Evolutionary conservation across 129 eudicot species (phyloP).

Genomic region (Ambrosia artemisiifolia): DNA sequence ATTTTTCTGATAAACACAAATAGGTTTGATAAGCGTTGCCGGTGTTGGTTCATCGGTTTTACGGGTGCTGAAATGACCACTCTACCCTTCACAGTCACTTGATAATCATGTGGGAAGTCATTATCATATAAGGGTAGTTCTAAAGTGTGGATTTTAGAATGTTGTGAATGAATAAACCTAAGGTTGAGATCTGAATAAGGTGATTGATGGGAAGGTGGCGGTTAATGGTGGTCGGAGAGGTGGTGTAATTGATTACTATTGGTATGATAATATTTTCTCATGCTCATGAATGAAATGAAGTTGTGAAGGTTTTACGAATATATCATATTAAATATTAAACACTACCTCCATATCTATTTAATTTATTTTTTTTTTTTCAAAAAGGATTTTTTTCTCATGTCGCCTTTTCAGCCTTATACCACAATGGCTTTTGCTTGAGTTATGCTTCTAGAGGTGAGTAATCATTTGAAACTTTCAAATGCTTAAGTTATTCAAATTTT

Average conservation of each 20-base stretch:
- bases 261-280: conserved; percentile 15
- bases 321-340: too few relatives aligned
- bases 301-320: neutral
- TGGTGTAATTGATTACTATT: neutral
- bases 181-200: neutral
- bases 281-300: conserved; percentile 12
- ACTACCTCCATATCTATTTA: neutral
- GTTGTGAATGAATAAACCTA: neutral
- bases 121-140: neutral
- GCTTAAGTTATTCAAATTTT: too few relatives aligned
- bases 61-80: conserved; percentile 31
- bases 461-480: too few relatives aligned
- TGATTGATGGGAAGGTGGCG: neutral
- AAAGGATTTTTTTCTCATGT: too few relatives aligned
- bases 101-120: conserved; percentile 1
- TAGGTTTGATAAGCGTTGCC: conserved; percentile 54
- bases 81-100: conserved; percentile 29
- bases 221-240: neutral
- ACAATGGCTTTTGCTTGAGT: too few relatives aligned
- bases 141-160: conserved; percentile 3
- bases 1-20: too few relatives aligned
- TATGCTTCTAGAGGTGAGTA: too few relatives aligned
- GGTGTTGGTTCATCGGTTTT: conserved; percentile 25
- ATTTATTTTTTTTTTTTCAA: too few relatives aligned
- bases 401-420: too few relatives aligned